Conservation (phyloP, 352 stramenopile species). For the Globisporangium yorkense region DNA sequence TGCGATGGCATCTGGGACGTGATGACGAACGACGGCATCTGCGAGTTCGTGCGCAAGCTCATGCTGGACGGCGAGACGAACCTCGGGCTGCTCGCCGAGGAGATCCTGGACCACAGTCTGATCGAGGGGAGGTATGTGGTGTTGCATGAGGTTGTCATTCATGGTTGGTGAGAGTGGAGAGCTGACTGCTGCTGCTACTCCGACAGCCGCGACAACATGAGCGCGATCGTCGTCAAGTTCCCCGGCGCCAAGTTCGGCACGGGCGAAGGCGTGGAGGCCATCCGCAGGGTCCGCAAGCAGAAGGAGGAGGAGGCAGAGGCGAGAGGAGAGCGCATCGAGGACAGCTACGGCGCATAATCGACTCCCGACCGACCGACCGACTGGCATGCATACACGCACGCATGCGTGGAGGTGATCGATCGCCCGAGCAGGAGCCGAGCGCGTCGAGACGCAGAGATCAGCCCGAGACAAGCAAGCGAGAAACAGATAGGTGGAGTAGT, state of each 20-base stretch:
- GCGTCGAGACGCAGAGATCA: not conserved
- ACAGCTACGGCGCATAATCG: slow-evolving; percentile 10
- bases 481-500: not conserved
- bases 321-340: slow-evolving; percentile 16
- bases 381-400: no score
- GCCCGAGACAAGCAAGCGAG: not conserved
- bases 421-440: not conserved
- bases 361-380: not conserved
- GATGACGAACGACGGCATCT: slow-evolving; percentile 88
- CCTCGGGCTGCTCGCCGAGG: slow-evolving; percentile 71
- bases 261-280: slow-evolving; percentile 51
- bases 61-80: slow-evolving; percentile 63
- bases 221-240: slow-evolving; percentile 76
- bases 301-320: slow-evolving; percentile 40
- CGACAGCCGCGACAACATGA: slow-evolving; percentile 81
- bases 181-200: not conserved
- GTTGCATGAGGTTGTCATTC: slow-evolving; percentile 1
- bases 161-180: not conserved
- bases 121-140: slow-evolving; percentile 49
- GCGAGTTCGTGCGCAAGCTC: slow-evolving; percentile 76
- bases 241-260: slow-evolving; percentile 51
- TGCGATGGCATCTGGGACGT: slow-evolving; percentile 94
- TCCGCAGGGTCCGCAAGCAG: slow-evolving; percentile 47
- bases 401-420: not conserved
- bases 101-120: slow-evolving; percentile 75